Evolutionary conservation across 805 yeast genomes (phyloP), one percentile per base, ranked within the genome.

Genomic region (Cyberlindnera nakhonratchasimensis): DNA sequence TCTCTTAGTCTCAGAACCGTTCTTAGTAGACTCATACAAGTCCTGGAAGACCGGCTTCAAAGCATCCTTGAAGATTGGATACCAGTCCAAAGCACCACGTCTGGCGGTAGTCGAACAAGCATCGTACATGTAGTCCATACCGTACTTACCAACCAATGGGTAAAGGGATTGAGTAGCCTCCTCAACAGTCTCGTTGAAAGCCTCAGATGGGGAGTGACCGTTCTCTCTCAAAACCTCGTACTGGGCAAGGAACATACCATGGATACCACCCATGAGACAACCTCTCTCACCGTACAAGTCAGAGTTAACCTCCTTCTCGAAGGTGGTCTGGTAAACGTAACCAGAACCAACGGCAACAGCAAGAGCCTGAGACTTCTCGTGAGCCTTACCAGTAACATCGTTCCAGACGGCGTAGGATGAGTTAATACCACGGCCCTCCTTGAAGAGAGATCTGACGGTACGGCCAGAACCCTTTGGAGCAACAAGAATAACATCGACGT

Each of bases 391-490:
- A 62, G 96, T 71, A 55, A 91, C 97, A 70, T 93, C 97, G 75
- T 93, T 95, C 96, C 96, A 93, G 69, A 93, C 96, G 59, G 99
- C 99, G 75, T 87, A 93, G 45, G 98, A 91, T 42, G 99, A 93
- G 91, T 93, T 93, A 71, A 93, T 93, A 80, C 99, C 99, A 76
- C 99, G 90, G 70, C 99, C 99, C 79, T 93, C 99, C 79, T 93
- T 91, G 93, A 93, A 93, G 65, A 93, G 77, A 52, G 98, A 84
- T 81, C 99, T 87, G 60, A 93, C 99, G 61, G 99, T 93, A 80
- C 99, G 89, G 76, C 99, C 99, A 53, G 98, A 91, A 70, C 99
- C 99, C 86, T 93, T 93, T 76, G 99, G 99, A 71, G 99, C 99
- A 65, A 91, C 99, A 66, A 93, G 79, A 75, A 93, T 93, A 58